phyloP scores from a whole-genome alignment of 441 rosid genomes.

The Brassica balearica region DNA sequence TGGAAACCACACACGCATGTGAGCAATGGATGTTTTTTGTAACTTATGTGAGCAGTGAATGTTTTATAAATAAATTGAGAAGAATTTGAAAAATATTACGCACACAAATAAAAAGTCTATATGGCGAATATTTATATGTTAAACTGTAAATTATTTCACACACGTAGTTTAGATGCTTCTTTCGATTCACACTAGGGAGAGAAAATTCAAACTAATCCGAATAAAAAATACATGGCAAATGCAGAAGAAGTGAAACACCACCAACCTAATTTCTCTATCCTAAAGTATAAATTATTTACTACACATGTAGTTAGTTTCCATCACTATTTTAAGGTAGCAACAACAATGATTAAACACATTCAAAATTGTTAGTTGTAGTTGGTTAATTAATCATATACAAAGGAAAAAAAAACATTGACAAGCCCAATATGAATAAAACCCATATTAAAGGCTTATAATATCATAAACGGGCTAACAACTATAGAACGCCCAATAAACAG shows the following conservation, averaged over 20 bases:
- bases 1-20: no score
- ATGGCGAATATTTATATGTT: no score
- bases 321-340: conserved; percentile 1
- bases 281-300: background rate
- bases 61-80: no score
- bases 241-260: background rate
- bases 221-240: background rate
- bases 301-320: background rate
- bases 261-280: background rate
- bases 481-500: background rate
- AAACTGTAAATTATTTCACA: no score
- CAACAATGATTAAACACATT: background rate
- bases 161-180: background rate
- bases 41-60: no score
- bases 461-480: background rate
- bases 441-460: no score
- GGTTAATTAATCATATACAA: conserved; percentile 1
- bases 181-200: background rate
- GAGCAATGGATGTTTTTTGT: no score
- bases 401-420: background rate
- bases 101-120: no score
- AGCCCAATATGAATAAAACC: conserved; percentile 6
- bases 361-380: background rate
- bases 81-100: no score
- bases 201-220: background rate